Base-by-base conservation (phyloP, 2,329 filamentous ascomycete species). In the Malbranchea zuffiana region DNA sequence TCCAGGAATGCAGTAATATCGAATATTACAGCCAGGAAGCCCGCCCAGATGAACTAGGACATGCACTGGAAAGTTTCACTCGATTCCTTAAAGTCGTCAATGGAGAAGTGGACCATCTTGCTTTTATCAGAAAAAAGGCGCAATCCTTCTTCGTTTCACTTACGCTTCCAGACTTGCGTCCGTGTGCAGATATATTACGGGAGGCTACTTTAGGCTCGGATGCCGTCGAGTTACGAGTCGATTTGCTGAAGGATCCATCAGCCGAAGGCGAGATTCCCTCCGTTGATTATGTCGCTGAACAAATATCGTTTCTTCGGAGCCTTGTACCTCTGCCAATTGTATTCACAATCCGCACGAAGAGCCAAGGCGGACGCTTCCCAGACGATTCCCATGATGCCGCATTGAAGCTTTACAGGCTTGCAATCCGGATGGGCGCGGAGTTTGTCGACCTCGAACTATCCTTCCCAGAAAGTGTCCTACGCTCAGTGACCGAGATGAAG, bases 371-470 rank as follows among this genome's bases (percentile, higher is more conserved):
- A 13, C 77, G 74, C 36, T 96, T 94, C 60, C 82, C 85, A 0
- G 85, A 96, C 52, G 65, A 75, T 40, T 78, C 78, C 17, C 68
- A 75, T 35, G 72, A 79, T n/a, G 72, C 80, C 42, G 80, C 83
- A 6, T 67, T 82, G 28, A 69, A 72, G 18, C 72, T 98, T 6
- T 95, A 94, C 60, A 70, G 69, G 29, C 69, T 82, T 24, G 90
- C 84, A 4, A 66, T 94, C 40, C 78, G 83, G 17, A 75, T 90
- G 57, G 88, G 85, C 6, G 77, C 87, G 28, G 90, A 98, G 55
- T 98, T 92, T 54, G 71, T 98, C 16, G 90, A 98, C 56, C 66
- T 96, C 5, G 90, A 98, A 58, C 82, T 96, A 61, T 82, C 83
- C 0, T 80, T 87, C 58, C 80, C 86, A 0, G 76, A 84, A 34